A percentile compares a stretch with the other conserved stretches of the same genome.
Conservation (phyloP, 495 filamentous ascomycete species). For the Annulohypoxylon bovei region DNA sequence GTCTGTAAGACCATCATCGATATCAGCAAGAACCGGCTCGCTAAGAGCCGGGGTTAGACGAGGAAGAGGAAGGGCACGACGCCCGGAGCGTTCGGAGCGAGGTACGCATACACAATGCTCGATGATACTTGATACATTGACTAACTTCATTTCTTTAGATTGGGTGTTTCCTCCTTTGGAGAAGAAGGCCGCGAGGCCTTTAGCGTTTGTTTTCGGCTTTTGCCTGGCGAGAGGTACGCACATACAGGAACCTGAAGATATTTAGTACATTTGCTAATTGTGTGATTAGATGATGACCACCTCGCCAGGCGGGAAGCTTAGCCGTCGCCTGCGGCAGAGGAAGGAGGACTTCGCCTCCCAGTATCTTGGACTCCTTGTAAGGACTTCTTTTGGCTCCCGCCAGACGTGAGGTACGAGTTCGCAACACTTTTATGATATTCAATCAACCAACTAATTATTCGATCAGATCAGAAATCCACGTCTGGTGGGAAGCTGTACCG, state of each 20-base stretch:
- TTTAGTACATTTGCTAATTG: not conserved
- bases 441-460: no score
- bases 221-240: not conserved
- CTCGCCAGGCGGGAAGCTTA: no score
- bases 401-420: no score
- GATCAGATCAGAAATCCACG: no score
- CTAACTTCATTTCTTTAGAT: not conserved
- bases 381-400: no score
- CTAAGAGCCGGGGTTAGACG: conserved; percentile 38
- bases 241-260: not conserved
- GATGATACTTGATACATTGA: not conserved
- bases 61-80: not conserved
- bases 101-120: not conserved
- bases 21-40: conserved; percentile 50
- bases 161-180: no score
- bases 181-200: no score
- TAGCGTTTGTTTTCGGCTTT: not conserved
- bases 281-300: not conserved
- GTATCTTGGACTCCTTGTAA: no score
- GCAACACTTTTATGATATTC: no score
- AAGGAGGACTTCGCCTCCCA: no score
- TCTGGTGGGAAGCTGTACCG: no score
- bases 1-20: conserved; percentile 47
- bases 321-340: no score
- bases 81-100: not conserved